Percentiles rank a stretch among this genome's conserved stretches.
Conservation (phyloP, 495 filamentous ascomycete genomes). For the Xylaria intraflava region DNA sequence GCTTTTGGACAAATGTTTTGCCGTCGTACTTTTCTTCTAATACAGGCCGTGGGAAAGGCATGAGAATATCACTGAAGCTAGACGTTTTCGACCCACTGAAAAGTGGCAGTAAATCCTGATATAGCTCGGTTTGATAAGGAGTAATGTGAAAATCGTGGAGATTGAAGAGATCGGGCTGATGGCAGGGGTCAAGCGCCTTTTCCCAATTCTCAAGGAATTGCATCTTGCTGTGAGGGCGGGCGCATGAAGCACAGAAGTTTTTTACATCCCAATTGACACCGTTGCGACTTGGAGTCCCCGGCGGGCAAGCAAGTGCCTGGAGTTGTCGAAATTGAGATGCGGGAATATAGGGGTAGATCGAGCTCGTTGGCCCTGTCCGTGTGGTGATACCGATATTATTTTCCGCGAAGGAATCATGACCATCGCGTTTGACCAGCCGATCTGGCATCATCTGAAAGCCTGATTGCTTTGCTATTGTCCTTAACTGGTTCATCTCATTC, state of each 20-base stretch:
- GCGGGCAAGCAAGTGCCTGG: slow-evolving; percentile 49
- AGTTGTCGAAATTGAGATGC: slow-evolving; percentile 47
- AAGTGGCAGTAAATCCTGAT: slow-evolving; percentile 60
- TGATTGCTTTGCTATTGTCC: slow-evolving; percentile 26
- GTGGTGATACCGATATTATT: not conserved
- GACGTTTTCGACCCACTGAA: slow-evolving; percentile 67
- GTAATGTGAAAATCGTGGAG: slow-evolving; percentile 67
- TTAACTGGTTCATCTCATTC: slow-evolving; percentile 37
- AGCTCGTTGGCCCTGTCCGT: not conserved
- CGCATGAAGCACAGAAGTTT: slow-evolving; percentile 56
- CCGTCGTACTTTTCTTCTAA: slow-evolving; percentile 50
- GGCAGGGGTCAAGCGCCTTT: slow-evolving; percentile 60
- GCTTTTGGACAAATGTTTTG: slow-evolving; percentile 46
- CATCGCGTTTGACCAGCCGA: slow-evolving; percentile 35
- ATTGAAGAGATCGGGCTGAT: slow-evolving; percentile 70
- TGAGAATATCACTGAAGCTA: slow-evolving; percentile 64
- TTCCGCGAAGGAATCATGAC: slow-evolving; percentile 16
- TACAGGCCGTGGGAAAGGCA: slow-evolving; percentile 68
- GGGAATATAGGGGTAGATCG: slow-evolving; percentile 23
- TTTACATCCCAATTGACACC: slow-evolving; percentile 45
- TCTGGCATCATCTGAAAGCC: slow-evolving; percentile 19
- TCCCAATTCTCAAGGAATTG: slow-evolving; percentile 62
- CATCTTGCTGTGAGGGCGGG: slow-evolving; percentile 59
- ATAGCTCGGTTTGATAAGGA: slow-evolving; percentile 53
- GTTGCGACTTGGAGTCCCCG: slow-evolving; percentile 51